phyloP scores from a whole-genome alignment of 208 protist species.

The Leishmania martiniquensis region DNA sequence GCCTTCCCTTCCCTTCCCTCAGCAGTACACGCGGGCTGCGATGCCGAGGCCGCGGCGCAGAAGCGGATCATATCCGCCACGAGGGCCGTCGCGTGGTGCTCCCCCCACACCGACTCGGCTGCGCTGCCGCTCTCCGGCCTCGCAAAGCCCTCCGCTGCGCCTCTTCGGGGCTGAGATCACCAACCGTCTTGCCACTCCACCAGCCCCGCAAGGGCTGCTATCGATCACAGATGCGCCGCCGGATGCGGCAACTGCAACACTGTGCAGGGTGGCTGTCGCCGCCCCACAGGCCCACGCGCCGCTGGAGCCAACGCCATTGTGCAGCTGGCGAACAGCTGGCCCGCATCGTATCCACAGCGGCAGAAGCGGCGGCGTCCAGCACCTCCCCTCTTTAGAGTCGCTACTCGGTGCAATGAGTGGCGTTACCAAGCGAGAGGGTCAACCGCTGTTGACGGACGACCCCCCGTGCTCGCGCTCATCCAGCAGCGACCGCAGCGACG shows the following conservation, averaged over 20 bases:
- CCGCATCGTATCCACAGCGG: background rate
- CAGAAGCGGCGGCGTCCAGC: background rate
- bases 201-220: background rate
- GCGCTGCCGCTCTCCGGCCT: background rate
- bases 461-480: background rate
- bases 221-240: background rate
- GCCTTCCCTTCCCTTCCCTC: background rate
- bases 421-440: background rate
- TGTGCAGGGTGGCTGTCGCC: background rate
- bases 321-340: background rate
- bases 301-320: background rate
- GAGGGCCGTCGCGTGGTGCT: background rate
- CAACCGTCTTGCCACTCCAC: background rate
- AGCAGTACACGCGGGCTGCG: too few species aligned
- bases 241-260: background rate
- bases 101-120: background rate
- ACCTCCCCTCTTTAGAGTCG: background rate
- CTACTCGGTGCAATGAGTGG: background rate
- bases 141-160: background rate
- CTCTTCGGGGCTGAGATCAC: constrained; percentile 12
- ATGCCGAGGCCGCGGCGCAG: background rate
- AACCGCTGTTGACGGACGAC: too few species aligned
- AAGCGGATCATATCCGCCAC: background rate
- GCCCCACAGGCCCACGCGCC: background rate
- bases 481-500: background rate